These are phyloP conservation scores for Helminthosporium solani DNA, from an alignment of 2,329 filamentous ascomycete genomes.

Conservation along the genomic window DNA sequence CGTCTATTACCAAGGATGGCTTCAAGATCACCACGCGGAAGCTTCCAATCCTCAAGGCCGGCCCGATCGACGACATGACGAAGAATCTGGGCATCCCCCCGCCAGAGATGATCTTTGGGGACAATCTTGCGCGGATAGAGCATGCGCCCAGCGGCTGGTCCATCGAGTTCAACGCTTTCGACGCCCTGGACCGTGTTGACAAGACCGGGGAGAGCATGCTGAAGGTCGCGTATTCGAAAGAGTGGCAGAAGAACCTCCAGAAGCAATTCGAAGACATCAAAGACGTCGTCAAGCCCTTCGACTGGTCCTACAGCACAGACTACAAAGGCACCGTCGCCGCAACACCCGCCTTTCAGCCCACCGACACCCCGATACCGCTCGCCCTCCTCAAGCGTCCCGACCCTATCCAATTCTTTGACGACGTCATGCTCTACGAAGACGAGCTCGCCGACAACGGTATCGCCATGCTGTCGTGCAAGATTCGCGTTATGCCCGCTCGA, in stretches of 20 bases:
- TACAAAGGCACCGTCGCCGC: slow-evolving; percentile 70
- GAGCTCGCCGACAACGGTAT: slow-evolving; percentile 98
- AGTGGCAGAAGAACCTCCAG: slow-evolving; percentile 76
- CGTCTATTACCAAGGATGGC: slow-evolving; percentile 44
- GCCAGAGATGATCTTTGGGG: slow-evolving; percentile 99
- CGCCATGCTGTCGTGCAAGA: slow-evolving; percentile 83
- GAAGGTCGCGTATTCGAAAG: slow-evolving; percentile 86
- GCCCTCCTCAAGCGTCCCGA: slow-evolving; percentile 85
- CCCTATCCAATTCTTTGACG: slow-evolving; percentile 94
- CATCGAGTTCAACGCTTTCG: slow-evolving; percentile 78
- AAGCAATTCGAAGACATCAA: slow-evolving; percentile 83
- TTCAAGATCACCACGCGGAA: slow-evolving; percentile 83
- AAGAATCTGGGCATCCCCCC: slow-evolving; percentile 77
- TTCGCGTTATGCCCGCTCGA: slow-evolving; percentile 87
- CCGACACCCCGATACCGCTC: slow-evolving; percentile 69
- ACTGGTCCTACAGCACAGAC: slow-evolving; percentile 94
- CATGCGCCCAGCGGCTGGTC: slow-evolving; percentile 76
- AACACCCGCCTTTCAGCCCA: slow-evolving; percentile 44
- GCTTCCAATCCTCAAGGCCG: slow-evolving; percentile 90
- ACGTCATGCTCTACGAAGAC: slow-evolving; percentile 94
- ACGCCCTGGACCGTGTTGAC: slow-evolving; percentile 86
- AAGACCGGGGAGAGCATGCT: slow-evolving; percentile 91
- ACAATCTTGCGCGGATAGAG: slow-evolving; percentile 78
- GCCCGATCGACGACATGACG: slow-evolving; percentile 83
- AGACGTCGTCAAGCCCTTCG: slow-evolving; percentile 92